Evolutionary conservation across 2,329 filamentous ascomycete species (phyloP).

Genomic region (Aspergillus fijiensis): DNA sequence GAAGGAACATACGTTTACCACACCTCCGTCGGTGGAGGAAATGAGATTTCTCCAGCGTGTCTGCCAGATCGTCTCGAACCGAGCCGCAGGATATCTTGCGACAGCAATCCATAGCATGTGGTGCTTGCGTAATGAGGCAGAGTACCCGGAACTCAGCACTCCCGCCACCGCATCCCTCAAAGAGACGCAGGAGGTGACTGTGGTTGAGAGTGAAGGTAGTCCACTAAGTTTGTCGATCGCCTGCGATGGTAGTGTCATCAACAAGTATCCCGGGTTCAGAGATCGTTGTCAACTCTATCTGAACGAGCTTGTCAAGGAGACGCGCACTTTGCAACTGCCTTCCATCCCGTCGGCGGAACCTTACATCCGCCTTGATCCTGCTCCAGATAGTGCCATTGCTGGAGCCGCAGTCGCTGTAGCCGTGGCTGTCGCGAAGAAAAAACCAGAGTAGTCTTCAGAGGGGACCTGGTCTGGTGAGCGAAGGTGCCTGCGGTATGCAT

Average conservation of each 20-base stretch:
- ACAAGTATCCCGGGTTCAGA: conserved; percentile 52
- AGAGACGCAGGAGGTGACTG: conserved; percentile 34
- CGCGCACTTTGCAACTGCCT: conserved; percentile 14
- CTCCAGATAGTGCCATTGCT: conserved; percentile 46
- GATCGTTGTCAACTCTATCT: conserved; percentile 46
- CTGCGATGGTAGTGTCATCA: conserved; percentile 54
- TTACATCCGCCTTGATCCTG: conserved; percentile 42
- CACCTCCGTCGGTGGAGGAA: conserved; percentile 49
- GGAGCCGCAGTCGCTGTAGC: conserved; percentile 51
- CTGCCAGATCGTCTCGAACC: conserved; percentile 55
- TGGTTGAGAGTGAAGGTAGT: conserved; percentile 32
- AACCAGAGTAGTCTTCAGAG: conserved; percentile 1
- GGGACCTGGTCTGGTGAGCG: neutral
- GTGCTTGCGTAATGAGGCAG: conserved; percentile 53
- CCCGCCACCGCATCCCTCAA: conserved; percentile 27
- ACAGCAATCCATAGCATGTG: conserved; percentile 64
- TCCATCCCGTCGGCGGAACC: conserved; percentile 18
- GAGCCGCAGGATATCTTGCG: conserved; percentile 63
- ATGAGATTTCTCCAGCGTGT: conserved; percentile 56
- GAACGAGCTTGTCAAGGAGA: conserved; percentile 39
- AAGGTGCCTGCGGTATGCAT: neutral
- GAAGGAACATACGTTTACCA: conserved; percentile 51
- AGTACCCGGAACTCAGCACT: conserved; percentile 34
- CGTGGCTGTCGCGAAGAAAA: conserved; percentile 37
- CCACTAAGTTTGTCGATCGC: conserved; percentile 45